These are phyloP conservation scores for Wickerhamomyces sp. DNA, from an alignment of 1,139 yeast species.

Conservation along the genomic window DNA sequence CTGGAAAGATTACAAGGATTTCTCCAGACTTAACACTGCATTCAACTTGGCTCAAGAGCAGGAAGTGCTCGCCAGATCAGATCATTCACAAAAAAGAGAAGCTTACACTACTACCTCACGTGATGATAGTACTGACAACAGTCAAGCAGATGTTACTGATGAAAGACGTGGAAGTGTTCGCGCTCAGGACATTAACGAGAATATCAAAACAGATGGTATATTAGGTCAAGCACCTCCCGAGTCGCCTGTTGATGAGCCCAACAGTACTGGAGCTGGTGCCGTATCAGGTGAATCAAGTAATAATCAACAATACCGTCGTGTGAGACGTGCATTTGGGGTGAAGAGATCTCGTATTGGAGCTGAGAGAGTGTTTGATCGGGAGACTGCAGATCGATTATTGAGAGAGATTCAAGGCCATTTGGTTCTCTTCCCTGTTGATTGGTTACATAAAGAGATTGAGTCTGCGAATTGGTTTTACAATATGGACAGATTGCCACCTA, in stretches of 20 bases:
- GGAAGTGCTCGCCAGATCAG: slow-evolving; percentile 14
- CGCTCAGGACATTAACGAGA: slow-evolving; percentile 5
- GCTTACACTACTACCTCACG: no score
- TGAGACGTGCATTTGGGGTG: slow-evolving; percentile 36
- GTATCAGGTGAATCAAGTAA: background rate
- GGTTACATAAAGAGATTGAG: slow-evolving; percentile 84
- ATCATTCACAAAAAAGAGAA: no score
- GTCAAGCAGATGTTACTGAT: no score
- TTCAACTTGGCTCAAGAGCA: slow-evolving; percentile 48
- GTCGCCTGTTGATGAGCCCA: background rate
- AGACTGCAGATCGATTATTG: slow-evolving; percentile 70
- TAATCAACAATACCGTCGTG: slow-evolving; percentile 19
- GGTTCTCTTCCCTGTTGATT: slow-evolving; percentile 85
- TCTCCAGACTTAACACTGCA: slow-evolving; percentile 50
- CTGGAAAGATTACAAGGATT: slow-evolving; percentile 86
- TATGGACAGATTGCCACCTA: slow-evolving; percentile 90
- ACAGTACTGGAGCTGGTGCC: slow-evolving; percentile 4
- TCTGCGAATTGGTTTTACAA: slow-evolving; percentile 93
- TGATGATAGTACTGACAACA: no score
- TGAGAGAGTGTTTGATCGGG: slow-evolving; percentile 62
- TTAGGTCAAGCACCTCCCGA: slow-evolving; percentile 12
- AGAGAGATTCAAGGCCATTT: slow-evolving; percentile 81
- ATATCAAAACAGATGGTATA: slow-evolving; percentile 3
- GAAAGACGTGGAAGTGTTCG: slow-evolving; percentile 5
- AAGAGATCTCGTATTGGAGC: slow-evolving; percentile 36